Conservation (phyloP, 768 basidiomycete species). For the Mycena haematopus region DNA sequence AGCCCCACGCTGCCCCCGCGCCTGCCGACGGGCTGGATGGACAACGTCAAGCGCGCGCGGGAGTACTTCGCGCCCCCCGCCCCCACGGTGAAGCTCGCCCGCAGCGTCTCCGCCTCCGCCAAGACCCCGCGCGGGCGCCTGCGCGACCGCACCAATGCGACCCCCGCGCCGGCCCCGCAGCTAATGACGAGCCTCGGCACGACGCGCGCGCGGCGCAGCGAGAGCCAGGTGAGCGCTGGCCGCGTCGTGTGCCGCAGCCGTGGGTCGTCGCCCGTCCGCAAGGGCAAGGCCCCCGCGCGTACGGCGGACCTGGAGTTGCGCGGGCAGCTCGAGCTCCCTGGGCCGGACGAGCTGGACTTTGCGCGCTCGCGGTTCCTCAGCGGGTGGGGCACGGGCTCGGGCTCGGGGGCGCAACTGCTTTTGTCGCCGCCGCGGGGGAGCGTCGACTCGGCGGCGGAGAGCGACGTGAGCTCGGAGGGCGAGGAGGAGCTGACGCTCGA, state of each 20-base stretch:
- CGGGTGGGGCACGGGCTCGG: slow-evolving; percentile 22
- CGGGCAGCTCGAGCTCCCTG: slow-evolving; percentile 24
- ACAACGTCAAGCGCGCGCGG: slow-evolving; percentile 30
- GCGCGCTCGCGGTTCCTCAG: slow-evolving; percentile 26
- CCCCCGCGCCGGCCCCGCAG: slow-evolving; percentile 13
- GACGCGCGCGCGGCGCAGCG: slow-evolving; percentile 25
- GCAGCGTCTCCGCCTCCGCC: slow-evolving; percentile 26
- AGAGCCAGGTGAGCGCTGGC: slow-evolving; percentile 28
- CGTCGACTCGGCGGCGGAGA: slow-evolving; percentile 17
- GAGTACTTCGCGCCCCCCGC: slow-evolving; percentile 26
- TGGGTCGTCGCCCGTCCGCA: slow-evolving; percentile 30
- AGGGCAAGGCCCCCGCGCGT: slow-evolving; percentile 27
- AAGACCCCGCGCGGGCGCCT: slow-evolving; percentile 30
- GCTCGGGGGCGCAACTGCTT: slow-evolving; percentile 20
- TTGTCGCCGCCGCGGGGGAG: slow-evolving; percentile 22
- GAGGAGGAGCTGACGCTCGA: slow-evolving; percentile 31
- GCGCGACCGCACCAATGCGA: slow-evolving; percentile 29
- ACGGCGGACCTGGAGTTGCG: slow-evolving; percentile 25
- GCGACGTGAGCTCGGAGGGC: slow-evolving; percentile 28
- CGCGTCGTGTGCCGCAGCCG: slow-evolving; percentile 31
- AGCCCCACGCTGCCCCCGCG: slow-evolving; percentile 22
- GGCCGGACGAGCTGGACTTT: slow-evolving; percentile 16
- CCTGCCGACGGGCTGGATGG: slow-evolving; percentile 31
- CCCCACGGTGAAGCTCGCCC: slow-evolving; percentile 11
- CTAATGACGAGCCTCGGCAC: slow-evolving; percentile 22